These are phyloP conservation scores for Paradendryphiella salina DNA, from an alignment of 2,329 filamentous ascomycete species.

Conservation along the genomic window DNA sequence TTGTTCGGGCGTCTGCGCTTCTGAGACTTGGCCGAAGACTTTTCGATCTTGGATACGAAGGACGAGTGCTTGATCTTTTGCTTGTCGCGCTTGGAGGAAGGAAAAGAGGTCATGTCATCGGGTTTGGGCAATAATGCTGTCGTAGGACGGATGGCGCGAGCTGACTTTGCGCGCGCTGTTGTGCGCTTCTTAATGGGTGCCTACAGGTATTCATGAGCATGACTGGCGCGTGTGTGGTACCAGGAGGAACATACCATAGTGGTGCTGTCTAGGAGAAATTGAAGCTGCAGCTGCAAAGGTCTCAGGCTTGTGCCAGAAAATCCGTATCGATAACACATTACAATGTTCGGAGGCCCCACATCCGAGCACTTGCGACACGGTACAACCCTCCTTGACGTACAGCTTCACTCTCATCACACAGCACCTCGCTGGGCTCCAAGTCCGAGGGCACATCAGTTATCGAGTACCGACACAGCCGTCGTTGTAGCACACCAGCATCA, in stretches of 20 bases:
- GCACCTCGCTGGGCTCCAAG: neutral
- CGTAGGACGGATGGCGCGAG: conserved; percentile 30
- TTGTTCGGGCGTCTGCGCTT: conserved; percentile 71
- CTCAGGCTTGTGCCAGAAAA: conserved; percentile 2
- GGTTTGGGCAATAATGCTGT: conserved; percentile 24
- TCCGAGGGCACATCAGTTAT: neutral
- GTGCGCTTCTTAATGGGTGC: conserved; percentile 46
- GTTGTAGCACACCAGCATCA: conserved; percentile 1
- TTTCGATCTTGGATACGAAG: conserved; percentile 76
- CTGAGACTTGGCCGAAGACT: conserved; percentile 58
- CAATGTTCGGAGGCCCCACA: neutral
- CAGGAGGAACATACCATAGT: conserved; percentile 15
- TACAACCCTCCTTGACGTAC: neutral
- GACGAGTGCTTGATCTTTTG: conserved; percentile 77
- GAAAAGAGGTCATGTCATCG: conserved; percentile 56
- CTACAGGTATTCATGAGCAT: conserved; percentile 16
- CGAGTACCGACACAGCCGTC: neutral
- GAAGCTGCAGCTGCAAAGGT: neutral
- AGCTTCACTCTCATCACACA: conserved; percentile 1
- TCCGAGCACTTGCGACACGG: neutral
- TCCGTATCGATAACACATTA: conserved; percentile 18
- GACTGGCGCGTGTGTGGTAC: neutral
- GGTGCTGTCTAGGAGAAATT: neutral
- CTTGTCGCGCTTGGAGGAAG: conserved; percentile 80
- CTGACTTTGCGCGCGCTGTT: conserved; percentile 41